Evolutionary conservation across 345 rosid genomes (phyloP).

Genomic region (Triadica sebifera): DNA sequence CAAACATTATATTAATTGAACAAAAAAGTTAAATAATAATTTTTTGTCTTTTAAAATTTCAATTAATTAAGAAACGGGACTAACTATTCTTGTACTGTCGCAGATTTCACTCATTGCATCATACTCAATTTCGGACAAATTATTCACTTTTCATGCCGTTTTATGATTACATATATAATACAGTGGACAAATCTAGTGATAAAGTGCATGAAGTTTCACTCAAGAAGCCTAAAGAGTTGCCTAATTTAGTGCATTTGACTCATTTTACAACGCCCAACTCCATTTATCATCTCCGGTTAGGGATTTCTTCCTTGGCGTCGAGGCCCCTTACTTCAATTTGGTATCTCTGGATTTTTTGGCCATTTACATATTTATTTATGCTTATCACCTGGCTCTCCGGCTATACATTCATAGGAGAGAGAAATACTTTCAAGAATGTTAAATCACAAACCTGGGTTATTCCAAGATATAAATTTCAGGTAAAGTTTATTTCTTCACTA

Average conservation of each 20-base stretch:
- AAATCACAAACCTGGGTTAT: conserved; percentile 45
- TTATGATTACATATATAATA: conserved; percentile 45
- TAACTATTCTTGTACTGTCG: too few species aligned
- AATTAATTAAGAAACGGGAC: too few species aligned
- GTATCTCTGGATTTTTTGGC: conserved; percentile 35
- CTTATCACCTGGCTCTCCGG: conserved; percentile 24
- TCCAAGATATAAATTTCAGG: conserved; percentile 42
- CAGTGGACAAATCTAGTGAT: conserved; percentile 42
- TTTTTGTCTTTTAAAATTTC: too few species aligned
- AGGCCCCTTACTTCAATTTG: conserved; percentile 29
- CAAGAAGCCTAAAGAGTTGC: conserved; percentile 24
- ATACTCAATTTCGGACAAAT: conserved; percentile 64
- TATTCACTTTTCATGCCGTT: conserved; percentile 68
- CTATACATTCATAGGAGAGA: conserved; percentile 29
- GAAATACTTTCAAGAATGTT: conserved; percentile 31
- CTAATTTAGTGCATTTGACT: conserved; percentile 40
- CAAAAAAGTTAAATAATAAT: too few species aligned
- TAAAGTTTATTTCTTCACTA: conserved; percentile 5
- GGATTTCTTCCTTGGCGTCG: conserved; percentile 44
- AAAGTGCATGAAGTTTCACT: conserved; percentile 37
- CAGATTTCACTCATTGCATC: conserved; percentile 36
- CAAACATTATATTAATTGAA: too few species aligned
- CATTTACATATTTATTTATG: conserved; percentile 26
- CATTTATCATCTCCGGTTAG: conserved; percentile 43
- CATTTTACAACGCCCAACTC: conserved; percentile 44